A percentile compares a stretch with the other conserved stretches of the same genome.
Conservation (phyloP, 139 green algal species). For the Deuterostichococcus epilithicus region DNA sequence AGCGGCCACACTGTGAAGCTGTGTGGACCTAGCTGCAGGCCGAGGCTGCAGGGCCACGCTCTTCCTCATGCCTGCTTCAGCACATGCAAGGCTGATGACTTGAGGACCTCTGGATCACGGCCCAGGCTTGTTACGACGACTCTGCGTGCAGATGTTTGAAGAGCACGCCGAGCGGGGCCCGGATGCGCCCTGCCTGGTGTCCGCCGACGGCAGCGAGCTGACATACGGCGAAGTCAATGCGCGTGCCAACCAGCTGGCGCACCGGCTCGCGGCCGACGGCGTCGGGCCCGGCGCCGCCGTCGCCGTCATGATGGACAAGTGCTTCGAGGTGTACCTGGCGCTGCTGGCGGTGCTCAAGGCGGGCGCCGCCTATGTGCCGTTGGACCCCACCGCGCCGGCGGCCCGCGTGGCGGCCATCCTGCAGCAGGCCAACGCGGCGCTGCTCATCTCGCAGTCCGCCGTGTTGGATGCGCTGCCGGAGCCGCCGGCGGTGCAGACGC, state of each 20-base stretch:
- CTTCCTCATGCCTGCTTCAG: too few relatives aligned
- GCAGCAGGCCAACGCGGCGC: neutral
- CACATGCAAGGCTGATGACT: too few relatives aligned
- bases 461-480: neutral
- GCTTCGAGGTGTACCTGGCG: constrained; percentile 30
- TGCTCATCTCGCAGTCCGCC: constrained; percentile 1
- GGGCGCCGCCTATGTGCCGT: constrained; percentile 46
- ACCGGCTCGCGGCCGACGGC: constrained; percentile 12
- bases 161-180: constrained; percentile 10
- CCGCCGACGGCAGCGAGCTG: neutral
- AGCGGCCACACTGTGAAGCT: too few relatives aligned
- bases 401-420: constrained; percentile 33
- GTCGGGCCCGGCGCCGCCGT: constrained; percentile 15
- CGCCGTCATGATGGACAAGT: constrained; percentile 41
- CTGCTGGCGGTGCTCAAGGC: constrained; percentile 44
- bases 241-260: constrained; percentile 31
- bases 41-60: too few relatives aligned
- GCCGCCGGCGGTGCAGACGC: neutral
- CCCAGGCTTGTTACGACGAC: too few relatives aligned
- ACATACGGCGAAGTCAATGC: constrained; percentile 23
- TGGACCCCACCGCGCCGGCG: constrained; percentile 48
- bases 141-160: constrained; percentile 25
- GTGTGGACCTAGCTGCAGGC: too few relatives aligned
- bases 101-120: too few relatives aligned
- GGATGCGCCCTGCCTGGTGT: constrained; percentile 15